Base-by-base conservation (phyloP, 768 basidiomycete species). In the Boletus rubropictus region DNA sequence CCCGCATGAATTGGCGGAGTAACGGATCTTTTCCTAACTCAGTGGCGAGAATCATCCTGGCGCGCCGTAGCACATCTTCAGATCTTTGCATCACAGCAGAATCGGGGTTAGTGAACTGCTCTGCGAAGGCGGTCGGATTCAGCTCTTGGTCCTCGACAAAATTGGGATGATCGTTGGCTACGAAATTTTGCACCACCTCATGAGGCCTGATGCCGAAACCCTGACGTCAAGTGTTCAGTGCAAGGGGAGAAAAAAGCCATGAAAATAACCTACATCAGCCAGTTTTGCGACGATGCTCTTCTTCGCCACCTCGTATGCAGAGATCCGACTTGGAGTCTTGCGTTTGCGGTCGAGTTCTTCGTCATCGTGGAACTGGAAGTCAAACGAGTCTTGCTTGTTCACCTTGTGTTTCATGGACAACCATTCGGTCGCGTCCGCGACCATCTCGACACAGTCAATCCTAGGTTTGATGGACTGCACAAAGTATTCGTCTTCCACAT, bases 11-110 rank as follows among this genome's bases (percentile, higher is more conserved):
- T 52, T 83, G 81, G 34, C 91, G 76, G 25, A 99, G 76, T 10
- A 91, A 69, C 11, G 95, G 95, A 63, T 99, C 95, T 61, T 89
- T 94, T 28, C 89, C 89, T 15, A 98, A 76, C 63, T 98, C 96
- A 0, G 88, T 90, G 6, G 86, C 78, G 39, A 98, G 69, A 46
- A 98, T 85, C 74, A 89, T 78, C 39, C 89, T 80, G 9, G 90
- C 88, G 28, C 79, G 79, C 39, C 74, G 74, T 38, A 92, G 76
- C 22, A 88, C 63, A 44, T 89, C 85, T 46, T 89, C 82, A 1
- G 83, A 69, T 9, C 78, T 59, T 55, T 75, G 75, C 2, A 78
- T 74, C 50, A 78, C 81, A 34, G 62, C 29, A 5, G 79, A 78
- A 58, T 86, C 82, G 2, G 82, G 77, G 55, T 87, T 86, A 12